phyloP scores from a whole-genome alignment of 305 asterid species.

The Withania somnifera region DNA sequence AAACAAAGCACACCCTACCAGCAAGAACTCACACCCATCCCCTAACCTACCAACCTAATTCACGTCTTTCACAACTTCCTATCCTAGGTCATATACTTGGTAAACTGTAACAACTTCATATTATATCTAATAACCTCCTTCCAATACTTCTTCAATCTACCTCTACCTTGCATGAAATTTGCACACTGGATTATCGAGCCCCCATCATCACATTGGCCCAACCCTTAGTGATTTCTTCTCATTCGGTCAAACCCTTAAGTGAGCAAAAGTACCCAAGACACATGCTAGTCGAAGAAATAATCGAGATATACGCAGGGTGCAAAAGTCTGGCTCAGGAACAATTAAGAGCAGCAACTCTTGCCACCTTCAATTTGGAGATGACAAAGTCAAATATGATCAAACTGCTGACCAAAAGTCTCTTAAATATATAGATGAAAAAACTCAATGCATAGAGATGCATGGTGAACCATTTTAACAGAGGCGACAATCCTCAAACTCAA shows the following conservation, averaged over 20 bases:
- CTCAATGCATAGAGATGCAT: background rate
- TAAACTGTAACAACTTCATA: no score
- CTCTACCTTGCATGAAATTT: no score
- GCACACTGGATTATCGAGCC: no score
- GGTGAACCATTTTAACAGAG: background rate
- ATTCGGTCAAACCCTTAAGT: background rate
- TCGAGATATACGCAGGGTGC: background rate
- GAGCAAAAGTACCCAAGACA: background rate
- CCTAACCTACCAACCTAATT: no score
- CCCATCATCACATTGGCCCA: no score
- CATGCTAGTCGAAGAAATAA: background rate
- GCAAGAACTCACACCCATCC: no score
- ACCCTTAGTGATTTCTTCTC: background rate
- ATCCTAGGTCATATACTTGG: no score
- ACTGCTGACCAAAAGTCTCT: background rate
- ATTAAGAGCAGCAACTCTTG: background rate
- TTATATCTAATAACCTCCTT: no score
- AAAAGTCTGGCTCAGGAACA: background rate
- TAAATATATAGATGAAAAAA: background rate
- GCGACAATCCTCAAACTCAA: background rate
- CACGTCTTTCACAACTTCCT: no score
- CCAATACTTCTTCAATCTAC: no score
- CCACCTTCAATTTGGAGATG: background rate
- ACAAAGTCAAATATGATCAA: background rate
- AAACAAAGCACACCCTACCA: no score